Evolutionary conservation across 2,329 filamentous ascomycete genomes (phyloP), one percentile per base, ranked within the genome.

Genomic region (Curvularia sp.): DNA sequence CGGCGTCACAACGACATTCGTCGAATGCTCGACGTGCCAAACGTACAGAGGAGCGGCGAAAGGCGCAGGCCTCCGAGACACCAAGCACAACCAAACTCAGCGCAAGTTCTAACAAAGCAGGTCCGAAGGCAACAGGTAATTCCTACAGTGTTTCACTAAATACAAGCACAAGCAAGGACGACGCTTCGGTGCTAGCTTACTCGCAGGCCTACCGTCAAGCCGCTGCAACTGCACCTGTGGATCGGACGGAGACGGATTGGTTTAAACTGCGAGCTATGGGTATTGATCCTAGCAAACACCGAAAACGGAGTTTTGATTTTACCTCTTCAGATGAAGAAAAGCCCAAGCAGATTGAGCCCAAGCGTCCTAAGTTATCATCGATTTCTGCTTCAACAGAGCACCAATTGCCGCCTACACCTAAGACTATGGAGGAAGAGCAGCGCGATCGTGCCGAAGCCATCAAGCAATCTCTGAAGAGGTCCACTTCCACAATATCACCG

Each of bases 241-340:
- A 81, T 65, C 79, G 78, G 3, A 83, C 82, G 0, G 75, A 79
- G 27, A 80, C 81, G 0, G 80, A 81, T 49, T 85, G 82, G 68
- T 85, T 84, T 73, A 73, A 77, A 42, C 73, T 84, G 28, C 81
- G 81, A 52, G 81, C 82, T 1, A 71, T 80, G 64, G 83, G 82
- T 8, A 71, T 83, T 45, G 77, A 81, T 55, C 71, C 71, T 10
- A 71, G 60, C 58, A 71, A 66, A 46, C 58, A 67, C 43, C 70
- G 69, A 27, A 77, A 75, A 60, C 74, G 70, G 9, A 72, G 65
- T 57, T 69, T 72, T 36, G 70, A 66, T 23, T 69, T 70, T 12
- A 39, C 59, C 3, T 63, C 66, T 1, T 68, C 65, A 1, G 68
- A 68, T 13, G 68, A 72, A 13, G 68, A 69, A 8, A 62, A 69